Evolutionary conservation across 2,329 filamentous ascomycete species (phyloP).

Genomic region (Zymoseptoria brevis): DNA sequence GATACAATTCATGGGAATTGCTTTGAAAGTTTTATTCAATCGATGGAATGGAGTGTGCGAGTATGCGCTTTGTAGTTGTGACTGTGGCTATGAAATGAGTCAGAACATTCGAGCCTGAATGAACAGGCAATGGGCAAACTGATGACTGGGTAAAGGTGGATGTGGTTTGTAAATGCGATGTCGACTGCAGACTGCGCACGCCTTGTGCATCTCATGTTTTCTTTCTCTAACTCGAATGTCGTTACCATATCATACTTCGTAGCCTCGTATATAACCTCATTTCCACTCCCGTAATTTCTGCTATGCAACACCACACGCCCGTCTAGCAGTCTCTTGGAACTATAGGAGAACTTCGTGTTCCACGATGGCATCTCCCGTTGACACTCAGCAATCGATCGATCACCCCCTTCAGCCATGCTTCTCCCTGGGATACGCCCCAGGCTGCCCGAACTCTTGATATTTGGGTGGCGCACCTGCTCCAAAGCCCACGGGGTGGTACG

Average conservation of each 20-base stretch:
- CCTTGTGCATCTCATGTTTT: no score
- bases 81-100: not conserved
- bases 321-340: no score
- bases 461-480: slow-evolving; percentile 18
- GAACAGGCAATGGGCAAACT: not conserved
- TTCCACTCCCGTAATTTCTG: no score
- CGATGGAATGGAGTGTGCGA: not conserved
- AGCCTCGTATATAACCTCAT: not conserved
- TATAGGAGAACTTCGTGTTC: no score
- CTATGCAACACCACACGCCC: no score
- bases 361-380: no score
- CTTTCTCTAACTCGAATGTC: not conserved
- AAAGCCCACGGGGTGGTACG: slow-evolving; percentile 23
- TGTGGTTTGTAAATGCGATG: no score
- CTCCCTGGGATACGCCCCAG: slow-evolving; percentile 1
- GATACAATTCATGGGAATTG: not conserved
- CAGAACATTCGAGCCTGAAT: not conserved
- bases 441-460: slow-evolving; percentile 22
- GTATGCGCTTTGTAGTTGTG: no score
- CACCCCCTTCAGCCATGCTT: not conserved
- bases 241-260: not conserved
- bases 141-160: no score
- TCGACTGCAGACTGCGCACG: no score
- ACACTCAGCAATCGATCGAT: no score
- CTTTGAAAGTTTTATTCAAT: not conserved